These are phyloP conservation scores for Diplocarpon rosae DNA, from an alignment of 2,329 filamentous ascomycete genomes.

Conservation along the genomic window DNA sequence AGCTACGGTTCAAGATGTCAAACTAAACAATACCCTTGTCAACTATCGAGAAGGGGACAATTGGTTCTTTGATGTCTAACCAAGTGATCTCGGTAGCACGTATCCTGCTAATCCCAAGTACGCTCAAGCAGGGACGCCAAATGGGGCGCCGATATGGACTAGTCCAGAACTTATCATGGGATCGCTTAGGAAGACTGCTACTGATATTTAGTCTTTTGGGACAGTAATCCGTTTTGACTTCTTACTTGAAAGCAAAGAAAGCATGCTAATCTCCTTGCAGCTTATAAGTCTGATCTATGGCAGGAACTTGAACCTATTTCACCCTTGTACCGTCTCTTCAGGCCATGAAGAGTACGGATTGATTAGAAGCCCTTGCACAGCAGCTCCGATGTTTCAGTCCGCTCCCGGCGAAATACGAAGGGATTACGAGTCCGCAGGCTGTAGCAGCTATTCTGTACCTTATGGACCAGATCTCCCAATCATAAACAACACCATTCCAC, in stretches of 20 bases:
- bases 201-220: conserved; percentile 15
- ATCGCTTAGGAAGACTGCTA: conserved; percentile 10
- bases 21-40: conserved; percentile 26
- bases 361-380: conserved; percentile 8
- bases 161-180: conserved; percentile 10
- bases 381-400: conserved; percentile 5
- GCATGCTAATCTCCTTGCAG: conserved; percentile 3
- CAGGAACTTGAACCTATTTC: conserved; percentile 11
- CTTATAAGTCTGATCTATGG: conserved; percentile 14
- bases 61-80: conserved; percentile 6
- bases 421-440: conserved; percentile 1
- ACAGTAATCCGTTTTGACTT: conserved; percentile 2
- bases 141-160: conserved; percentile 10
- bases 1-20: conserved; percentile 11
- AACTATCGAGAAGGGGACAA: conserved; percentile 7
- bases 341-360: conserved; percentile 11
- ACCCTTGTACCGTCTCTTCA: conserved; percentile 1
- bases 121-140: conserved; percentile 5
- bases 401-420: conserved; percentile 10
- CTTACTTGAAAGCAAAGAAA: not conserved
- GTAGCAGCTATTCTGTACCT: too few relatives aligned
- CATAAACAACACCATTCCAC: conserved; percentile 18
- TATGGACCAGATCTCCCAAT: conserved; percentile 10
- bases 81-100: conserved; percentile 6
- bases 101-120: conserved; percentile 11